Percentiles rank a stretch among this genome's conserved stretches.
These are phyloP conservation scores for Scleroderma citrinum DNA, from an alignment of 768 basidiomycete genomes.

Conservation along the genomic window DNA sequence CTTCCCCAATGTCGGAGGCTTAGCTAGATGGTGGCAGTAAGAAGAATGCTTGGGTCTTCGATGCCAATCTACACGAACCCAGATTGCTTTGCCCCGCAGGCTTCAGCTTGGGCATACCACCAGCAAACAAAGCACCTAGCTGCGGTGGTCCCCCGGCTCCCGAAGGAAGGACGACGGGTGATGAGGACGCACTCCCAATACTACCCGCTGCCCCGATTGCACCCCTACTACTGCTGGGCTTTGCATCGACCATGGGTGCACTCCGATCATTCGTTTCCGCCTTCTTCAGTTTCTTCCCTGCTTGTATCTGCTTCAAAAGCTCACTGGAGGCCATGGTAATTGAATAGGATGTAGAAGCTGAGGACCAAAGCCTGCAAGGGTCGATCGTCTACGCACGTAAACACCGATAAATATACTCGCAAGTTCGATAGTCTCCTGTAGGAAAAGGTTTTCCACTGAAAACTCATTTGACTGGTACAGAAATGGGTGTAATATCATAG, in stretches of 20 bases:
- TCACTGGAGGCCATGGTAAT: constrained; percentile 64
- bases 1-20: constrained; percentile 57
- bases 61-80: constrained; percentile 35
- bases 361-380: too few species aligned
- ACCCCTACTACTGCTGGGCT: constrained; percentile 36
- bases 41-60: constrained; percentile 1
- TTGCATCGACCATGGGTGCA: constrained; percentile 50
- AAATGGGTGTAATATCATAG: too few species aligned
- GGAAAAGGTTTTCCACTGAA: too few species aligned
- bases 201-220: constrained; percentile 35
- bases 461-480: too few species aligned
- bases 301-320: constrained; percentile 75
- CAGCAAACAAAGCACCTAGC: constrained; percentile 80
- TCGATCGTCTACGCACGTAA: too few species aligned
- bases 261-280: constrained; percentile 79
- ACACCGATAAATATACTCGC: too few species aligned
- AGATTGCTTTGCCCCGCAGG: constrained; percentile 59
- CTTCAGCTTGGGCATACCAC: constrained; percentile 87
- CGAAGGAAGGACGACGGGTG: constrained; percentile 13
- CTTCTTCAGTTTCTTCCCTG: constrained; percentile 79
- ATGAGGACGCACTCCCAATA: constrained; percentile 14
- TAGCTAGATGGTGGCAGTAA: constrained; percentile 36
- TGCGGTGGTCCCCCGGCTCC: constrained; percentile 62
- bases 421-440: too few species aligned
- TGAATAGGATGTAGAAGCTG: not conserved